phyloP scores from a whole-genome alignment of 1,284 basidiomycete species.

The Boletus sp. region DNA sequence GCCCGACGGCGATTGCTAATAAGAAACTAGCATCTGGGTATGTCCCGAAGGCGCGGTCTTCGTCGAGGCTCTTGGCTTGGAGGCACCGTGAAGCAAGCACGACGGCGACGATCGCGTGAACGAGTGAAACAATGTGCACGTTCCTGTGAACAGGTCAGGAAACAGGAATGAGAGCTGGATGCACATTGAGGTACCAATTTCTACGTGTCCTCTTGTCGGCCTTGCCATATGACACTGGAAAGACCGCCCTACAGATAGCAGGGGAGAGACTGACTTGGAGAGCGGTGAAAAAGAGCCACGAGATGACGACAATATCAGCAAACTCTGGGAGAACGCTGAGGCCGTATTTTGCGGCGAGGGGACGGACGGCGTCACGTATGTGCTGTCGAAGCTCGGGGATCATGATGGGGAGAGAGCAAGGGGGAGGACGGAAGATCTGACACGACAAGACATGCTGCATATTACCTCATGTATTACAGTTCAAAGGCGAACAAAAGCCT shows the following conservation, averaged over 20 bases:
- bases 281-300: slow-evolving; percentile 48
- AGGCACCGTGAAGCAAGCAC: slow-evolving; percentile 43
- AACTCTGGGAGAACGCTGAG: slow-evolving; percentile 53
- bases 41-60: slow-evolving; percentile 51
- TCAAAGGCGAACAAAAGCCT: slow-evolving; percentile 11
- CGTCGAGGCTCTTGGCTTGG: slow-evolving; percentile 35
- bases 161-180: neutral
- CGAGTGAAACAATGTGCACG: slow-evolving; percentile 52
- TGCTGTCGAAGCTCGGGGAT: slow-evolving; percentile 30
- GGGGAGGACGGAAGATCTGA: neutral
- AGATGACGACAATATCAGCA: slow-evolving; percentile 64
- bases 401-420: slow-evolving; percentile 16
- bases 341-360: slow-evolving; percentile 23
- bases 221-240: slow-evolving; percentile 43
- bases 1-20: slow-evolving; percentile 49
- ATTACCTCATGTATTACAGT: slow-evolving; percentile 19
- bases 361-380: slow-evolving; percentile 27
- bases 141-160: slow-evolving; percentile 37
- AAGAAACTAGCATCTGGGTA: slow-evolving; percentile 39
- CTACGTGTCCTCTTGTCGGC: slow-evolving; percentile 44
- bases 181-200: slow-evolving; percentile 47
- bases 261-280: slow-evolving; percentile 55
- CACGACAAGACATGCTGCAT: neutral
- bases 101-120: slow-evolving; percentile 46
- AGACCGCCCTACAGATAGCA: slow-evolving; percentile 41